Percentiles rank a stretch among this genome's conserved stretches.
phyloP scores from a whole-genome alignment of 139 green algal genomes.

The Micromonas commoda region DNA sequence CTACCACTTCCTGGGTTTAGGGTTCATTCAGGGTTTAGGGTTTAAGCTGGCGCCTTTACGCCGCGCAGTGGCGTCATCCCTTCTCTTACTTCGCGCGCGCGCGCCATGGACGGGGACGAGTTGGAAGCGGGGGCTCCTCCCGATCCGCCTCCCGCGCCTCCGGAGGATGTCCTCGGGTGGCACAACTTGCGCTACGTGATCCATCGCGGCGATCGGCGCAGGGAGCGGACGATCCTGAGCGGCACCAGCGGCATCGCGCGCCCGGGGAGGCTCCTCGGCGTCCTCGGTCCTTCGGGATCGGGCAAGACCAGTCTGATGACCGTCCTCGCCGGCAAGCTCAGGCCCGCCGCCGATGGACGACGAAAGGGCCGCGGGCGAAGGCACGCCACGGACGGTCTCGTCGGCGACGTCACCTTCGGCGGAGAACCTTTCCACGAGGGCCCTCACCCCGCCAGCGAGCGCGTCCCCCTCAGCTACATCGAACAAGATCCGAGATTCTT shows the following conservation, averaged over 20 bases:
- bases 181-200: not conserved
- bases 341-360: not conserved
- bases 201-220: no score
- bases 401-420: not conserved
- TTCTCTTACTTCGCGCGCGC: no score
- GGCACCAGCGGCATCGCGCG: not conserved
- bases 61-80: no score
- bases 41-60: no score
- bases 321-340: conserved; percentile 14
- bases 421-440: not conserved
- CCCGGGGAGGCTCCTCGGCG: not conserved
- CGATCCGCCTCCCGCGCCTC: no score
- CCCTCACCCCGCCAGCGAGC: not conserved
- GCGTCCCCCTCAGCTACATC: conserved; percentile 52
- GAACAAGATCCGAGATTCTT: conserved; percentile 93
- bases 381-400: not conserved
- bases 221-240: not conserved
- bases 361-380: not conserved
- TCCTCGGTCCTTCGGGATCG: conserved; percentile 26
- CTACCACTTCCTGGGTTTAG: no score
- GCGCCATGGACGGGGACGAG: no score
- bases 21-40: no score
- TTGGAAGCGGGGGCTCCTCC: no score
- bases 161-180: not conserved
- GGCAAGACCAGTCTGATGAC: conserved; percentile 37